Percentiles rank a stretch among this genome's conserved stretches.
Conservation (phyloP, 371 early-diverging fungal species). For the Mortierella sp. region DNA sequence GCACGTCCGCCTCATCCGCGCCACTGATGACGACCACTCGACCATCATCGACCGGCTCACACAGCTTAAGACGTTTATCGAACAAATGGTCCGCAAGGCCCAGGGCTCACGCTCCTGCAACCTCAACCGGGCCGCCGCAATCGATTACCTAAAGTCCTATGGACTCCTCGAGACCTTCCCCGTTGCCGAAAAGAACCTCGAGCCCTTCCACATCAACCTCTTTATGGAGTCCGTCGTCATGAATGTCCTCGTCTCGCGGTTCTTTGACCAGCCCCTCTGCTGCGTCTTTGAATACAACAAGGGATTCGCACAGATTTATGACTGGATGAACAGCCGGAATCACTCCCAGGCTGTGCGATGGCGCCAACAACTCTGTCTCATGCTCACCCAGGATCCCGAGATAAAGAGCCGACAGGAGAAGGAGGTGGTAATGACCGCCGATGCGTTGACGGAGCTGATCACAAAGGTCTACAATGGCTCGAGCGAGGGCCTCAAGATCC, state of each 20-base stretch:
- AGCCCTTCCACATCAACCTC: slow-evolving; percentile 65
- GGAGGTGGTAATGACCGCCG: slow-evolving; percentile 42
- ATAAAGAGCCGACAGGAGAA: slow-evolving; percentile 61
- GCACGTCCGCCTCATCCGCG: slow-evolving; percentile 67
- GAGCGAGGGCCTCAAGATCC: slow-evolving; percentile 61
- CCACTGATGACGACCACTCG: slow-evolving; percentile 74
- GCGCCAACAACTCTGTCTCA: slow-evolving; percentile 70
- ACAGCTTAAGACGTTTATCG: slow-evolving; percentile 66
- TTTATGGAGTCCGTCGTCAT: slow-evolving; percentile 68
- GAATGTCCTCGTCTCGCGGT: slow-evolving; percentile 59
- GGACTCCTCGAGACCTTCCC: slow-evolving; percentile 35
- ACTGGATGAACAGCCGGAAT: slow-evolving; percentile 64
- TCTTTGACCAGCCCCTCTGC: slow-evolving; percentile 65
- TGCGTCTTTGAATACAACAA: slow-evolving; percentile 67
- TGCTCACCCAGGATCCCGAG: slow-evolving; percentile 65
- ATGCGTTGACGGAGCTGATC: slow-evolving; percentile 43
- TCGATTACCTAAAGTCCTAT: slow-evolving; percentile 59
- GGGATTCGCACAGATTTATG: slow-evolving; percentile 61
- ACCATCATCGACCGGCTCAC: slow-evolving; percentile 70
- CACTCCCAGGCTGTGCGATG: slow-evolving; percentile 65
- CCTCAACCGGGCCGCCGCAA: slow-evolving; percentile 62
- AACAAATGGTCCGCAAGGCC: slow-evolving; percentile 59
- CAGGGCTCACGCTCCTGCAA: slow-evolving; percentile 59
- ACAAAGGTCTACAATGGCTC: slow-evolving; percentile 38
- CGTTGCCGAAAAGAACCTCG: slow-evolving; percentile 56